Percentiles rank a stretch among this genome's conserved stretches.
These are phyloP conservation scores for Wilcoxina mikolae DNA, from an alignment of 495 filamentous ascomycete genomes.

Conservation along the genomic window DNA sequence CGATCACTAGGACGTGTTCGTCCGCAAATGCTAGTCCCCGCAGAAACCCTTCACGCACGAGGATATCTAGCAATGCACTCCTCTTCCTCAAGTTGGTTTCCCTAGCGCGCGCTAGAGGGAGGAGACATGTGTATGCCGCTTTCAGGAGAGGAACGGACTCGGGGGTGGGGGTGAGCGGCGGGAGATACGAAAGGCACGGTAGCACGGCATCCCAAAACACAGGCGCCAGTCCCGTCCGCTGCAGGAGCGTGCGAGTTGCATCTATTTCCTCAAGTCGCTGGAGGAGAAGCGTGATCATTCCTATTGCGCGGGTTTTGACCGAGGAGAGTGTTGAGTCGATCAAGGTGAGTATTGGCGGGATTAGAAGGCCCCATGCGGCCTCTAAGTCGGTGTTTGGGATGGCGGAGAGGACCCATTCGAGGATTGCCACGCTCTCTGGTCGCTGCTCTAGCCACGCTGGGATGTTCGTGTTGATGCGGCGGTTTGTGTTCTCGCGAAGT, in stretches of 20 bases:
- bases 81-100: constrained; percentile 18
- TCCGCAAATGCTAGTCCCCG: constrained; percentile 39
- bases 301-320: constrained; percentile 47
- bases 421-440: constrained; percentile 12
- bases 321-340: constrained; percentile 50
- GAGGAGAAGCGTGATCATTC: constrained; percentile 46
- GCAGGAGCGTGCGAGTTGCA: constrained; percentile 35
- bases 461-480: constrained; percentile 2
- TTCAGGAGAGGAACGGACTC: constrained; percentile 52
- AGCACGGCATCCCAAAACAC: constrained; percentile 69
- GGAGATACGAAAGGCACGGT: constrained; percentile 58
- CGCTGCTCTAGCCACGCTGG: constrained; percentile 11
- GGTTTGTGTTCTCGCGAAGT: constrained; percentile 16
- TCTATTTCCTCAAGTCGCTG: constrained; percentile 37
- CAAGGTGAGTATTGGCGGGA: constrained; percentile 70
- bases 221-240: constrained; percentile 55
- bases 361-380: constrained; percentile 51
- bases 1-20: constrained; percentile 37
- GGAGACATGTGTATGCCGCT: constrained; percentile 52
- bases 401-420: constrained; percentile 7
- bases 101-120: constrained; percentile 40
- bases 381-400: constrained; percentile 10
- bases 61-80: constrained; percentile 32
- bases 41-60: constrained; percentile 44
- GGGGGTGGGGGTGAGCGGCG: constrained; percentile 58